These are phyloP conservation scores for Leccinum fibrillosum DNA, from an alignment of 768 basidiomycete genomes.

Conservation along the genomic window DNA sequence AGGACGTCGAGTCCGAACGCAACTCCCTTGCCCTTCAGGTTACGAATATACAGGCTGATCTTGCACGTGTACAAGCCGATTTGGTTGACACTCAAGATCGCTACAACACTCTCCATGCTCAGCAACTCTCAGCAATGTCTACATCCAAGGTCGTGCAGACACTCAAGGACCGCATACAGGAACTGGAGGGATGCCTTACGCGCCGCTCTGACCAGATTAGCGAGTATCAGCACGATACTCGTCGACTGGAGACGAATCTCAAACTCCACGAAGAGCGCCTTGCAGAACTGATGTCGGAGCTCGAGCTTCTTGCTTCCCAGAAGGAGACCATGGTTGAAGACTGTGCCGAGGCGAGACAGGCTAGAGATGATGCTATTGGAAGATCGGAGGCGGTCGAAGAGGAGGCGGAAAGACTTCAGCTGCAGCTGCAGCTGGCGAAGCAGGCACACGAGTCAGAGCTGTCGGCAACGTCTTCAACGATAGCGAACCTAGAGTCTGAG, in stretches of 20 bases:
- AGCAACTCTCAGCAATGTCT: slow-evolving; percentile 65
- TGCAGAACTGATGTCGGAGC: slow-evolving; percentile 63
- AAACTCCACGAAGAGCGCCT: slow-evolving; percentile 73
- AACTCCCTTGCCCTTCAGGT: slow-evolving; percentile 64
- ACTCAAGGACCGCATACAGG: slow-evolving; percentile 62
- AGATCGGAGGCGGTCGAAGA: slow-evolving; percentile 61
- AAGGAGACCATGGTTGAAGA: slow-evolving; percentile 84
- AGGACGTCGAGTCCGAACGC: slow-evolving; percentile 62
- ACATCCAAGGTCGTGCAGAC: slow-evolving; percentile 50
- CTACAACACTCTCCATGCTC: slow-evolving; percentile 58
- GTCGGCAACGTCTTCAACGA: slow-evolving; percentile 36
- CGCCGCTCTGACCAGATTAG: slow-evolving; percentile 73
- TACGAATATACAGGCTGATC: slow-evolving; percentile 59
- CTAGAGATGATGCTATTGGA: slow-evolving; percentile 60
- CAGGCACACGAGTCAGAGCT: slow-evolving; percentile 35
- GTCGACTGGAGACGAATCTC: slow-evolving; percentile 71
- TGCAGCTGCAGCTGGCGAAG: slow-evolving; percentile 15
- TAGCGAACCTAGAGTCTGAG: slow-evolving; percentile 35
- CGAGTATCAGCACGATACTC: slow-evolving; percentile 76
- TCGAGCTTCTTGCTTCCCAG: slow-evolving; percentile 62
- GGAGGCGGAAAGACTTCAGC: slow-evolving; percentile 48
- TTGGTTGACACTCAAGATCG: slow-evolving; percentile 55
- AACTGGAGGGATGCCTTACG: slow-evolving; percentile 62
- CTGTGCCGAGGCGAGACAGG: slow-evolving; percentile 72
- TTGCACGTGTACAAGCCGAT: slow-evolving; percentile 50